Base-by-base conservation (phyloP, 805 yeast species). In the Ogataea thermomethanolica region DNA sequence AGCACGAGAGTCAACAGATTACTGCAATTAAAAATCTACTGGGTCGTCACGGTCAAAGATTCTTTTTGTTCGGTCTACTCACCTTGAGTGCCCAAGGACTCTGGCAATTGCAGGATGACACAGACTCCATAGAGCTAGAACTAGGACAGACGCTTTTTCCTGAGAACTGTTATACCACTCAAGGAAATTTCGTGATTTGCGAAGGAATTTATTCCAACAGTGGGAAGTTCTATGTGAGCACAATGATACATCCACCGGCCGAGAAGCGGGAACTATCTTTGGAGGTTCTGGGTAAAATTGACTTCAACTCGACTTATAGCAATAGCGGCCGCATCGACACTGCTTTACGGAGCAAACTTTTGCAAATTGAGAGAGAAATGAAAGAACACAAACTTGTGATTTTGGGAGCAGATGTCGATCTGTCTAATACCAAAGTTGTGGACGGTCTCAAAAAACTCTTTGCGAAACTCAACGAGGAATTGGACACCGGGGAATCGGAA, bases 221-320 rank as follows among this genome's bases (percentile, higher is more conserved):
- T 12, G 78, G 81, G 2, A 79, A 74, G 34, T 89, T 93, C 56
- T 79, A 82, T 49, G 95, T 84, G 1, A 73, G 84, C 22, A 74
- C 83, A 4, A 71, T 93, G 36, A 83, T 84, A 3, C 96, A 88
- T 44, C 98, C 99, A 3, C 89, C 93, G 0, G 82, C 88, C 3
- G 99, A 93, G 58, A 69, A 75, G 47, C 70, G 97, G 43, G 79
- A 73, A 7, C 61, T 56, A 0, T 71, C 95, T 1, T 55, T 79
- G 41, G 90, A 84, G 20, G 81, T 82, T 1, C 79, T 79, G 44
- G 98, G 96, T 1, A 74, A 83, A 49, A 52, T 86, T 17, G 98
- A 93, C 59, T 81, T 89, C 49, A 53, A 50, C 13, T 48, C 58
- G 31, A 42, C 50, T 7, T 53, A 44, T 27, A 46, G 54, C 7